Evolutionary conservation across 768 basidiomycete species (phyloP).

Genomic region (Leccinum truebloodii): DNA sequence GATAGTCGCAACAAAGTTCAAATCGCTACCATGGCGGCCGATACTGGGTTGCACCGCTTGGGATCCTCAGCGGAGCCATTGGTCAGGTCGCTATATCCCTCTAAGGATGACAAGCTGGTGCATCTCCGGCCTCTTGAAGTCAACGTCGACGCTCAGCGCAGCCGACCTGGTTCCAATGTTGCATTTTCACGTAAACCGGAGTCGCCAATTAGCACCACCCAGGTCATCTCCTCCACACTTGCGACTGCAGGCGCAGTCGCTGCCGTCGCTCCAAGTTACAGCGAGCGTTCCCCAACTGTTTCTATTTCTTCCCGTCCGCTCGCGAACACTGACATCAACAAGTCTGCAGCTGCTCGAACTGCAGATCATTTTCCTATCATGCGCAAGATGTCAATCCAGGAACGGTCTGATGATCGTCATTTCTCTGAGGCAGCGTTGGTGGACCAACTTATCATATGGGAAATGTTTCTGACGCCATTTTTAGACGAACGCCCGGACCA

Average conservation of each 20-base stretch:
- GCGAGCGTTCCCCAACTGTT: background rate
- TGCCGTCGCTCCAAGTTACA: background rate
- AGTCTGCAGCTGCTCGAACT: background rate
- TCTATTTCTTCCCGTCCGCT: background rate
- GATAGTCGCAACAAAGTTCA: background rate
- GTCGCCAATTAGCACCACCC: background rate
- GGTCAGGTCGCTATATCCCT: background rate
- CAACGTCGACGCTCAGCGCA: background rate
- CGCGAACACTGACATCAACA: background rate
- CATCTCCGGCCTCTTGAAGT: background rate
- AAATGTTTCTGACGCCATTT: background rate
- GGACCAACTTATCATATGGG: background rate
- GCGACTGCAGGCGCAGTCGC: background rate
- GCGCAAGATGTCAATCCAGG: background rate
- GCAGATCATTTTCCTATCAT: background rate
- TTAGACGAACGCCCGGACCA: constrained; percentile 5
- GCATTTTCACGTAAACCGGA: background rate
- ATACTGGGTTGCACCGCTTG: background rate
- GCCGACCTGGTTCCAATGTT: background rate
- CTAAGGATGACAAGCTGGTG: background rate
- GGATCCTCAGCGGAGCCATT: background rate
- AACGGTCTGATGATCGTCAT: background rate
- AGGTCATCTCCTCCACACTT: background rate
- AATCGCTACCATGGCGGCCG: background rate
- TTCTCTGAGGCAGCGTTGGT: constrained; percentile 9